phyloP scores from a whole-genome alignment of 2,329 filamentous ascomycete species.

The Ascochyta viciae-villosae region DNA sequence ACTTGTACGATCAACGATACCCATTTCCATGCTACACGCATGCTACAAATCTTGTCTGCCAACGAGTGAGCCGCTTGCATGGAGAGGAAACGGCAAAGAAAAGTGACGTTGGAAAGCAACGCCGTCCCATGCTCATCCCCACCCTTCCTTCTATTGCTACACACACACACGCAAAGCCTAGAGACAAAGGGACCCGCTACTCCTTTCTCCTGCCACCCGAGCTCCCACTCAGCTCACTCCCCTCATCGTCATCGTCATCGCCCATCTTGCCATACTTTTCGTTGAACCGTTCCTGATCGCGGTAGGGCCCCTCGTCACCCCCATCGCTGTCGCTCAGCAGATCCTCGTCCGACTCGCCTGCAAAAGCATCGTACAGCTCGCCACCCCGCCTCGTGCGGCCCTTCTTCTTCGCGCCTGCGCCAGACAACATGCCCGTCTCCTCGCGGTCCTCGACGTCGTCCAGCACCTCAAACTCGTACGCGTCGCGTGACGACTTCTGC shows the following conservation, averaged over 20 bases:
- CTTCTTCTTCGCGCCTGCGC: conserved; percentile 45
- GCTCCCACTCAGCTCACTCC: conserved; percentile 20
- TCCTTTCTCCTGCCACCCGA: conserved; percentile 35
- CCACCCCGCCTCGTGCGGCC: conserved; percentile 71
- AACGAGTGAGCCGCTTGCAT: not conserved
- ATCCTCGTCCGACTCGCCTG: conserved; percentile 85
- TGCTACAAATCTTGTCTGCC: not conserved
- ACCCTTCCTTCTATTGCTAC: not conserved
- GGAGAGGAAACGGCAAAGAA: no score
- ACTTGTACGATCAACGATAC: conserved; percentile 14
- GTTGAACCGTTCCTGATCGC: conserved; percentile 42
- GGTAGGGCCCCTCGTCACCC: conserved; percentile 47
- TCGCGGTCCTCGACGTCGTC: conserved; percentile 75
- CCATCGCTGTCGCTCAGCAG: conserved; percentile 56
- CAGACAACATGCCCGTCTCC: conserved; percentile 58
- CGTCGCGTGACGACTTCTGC: conserved; percentile 76
- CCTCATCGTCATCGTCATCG: conserved; percentile 21
- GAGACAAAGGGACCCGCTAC: conserved; percentile 10
- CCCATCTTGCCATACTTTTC: conserved; percentile 39
- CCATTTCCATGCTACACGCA: conserved; percentile 16
- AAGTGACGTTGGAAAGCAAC: conserved; percentile 6
- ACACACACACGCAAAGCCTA: no score
- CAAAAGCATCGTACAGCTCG: conserved; percentile 97
- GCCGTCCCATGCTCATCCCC: conserved; percentile 25
- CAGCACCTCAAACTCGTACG: conserved; percentile 94